phyloP scores from a whole-genome alignment of 1,284 basidiomycete genomes.

The Cutaneotrichosporon sp. region DNA sequence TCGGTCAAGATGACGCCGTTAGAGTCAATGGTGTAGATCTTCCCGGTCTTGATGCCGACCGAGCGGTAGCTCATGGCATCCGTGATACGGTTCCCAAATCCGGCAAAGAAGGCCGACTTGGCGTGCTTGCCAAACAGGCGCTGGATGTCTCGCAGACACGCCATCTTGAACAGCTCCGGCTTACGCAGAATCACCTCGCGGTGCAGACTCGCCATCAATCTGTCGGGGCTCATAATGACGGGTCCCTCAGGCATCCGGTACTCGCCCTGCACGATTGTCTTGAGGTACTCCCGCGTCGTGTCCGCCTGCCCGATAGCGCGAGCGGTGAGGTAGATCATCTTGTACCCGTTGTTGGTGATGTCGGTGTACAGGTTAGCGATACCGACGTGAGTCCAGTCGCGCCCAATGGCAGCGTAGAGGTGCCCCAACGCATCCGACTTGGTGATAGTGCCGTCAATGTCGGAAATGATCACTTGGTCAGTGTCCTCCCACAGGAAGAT shows the following conservation, averaged over 20 bases:
- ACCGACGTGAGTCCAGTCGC: conserved; percentile 99
- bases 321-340: conserved; percentile 96
- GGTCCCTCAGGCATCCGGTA: conserved; percentile 96
- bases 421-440: conserved; percentile 98
- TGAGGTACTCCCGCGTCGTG: conserved; percentile 90
- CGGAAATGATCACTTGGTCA: conserved; percentile 87
- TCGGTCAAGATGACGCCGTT: conserved; percentile 97
- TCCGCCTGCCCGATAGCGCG: conserved; percentile 98
- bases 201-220: conserved; percentile 89
- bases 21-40: conserved; percentile 97
- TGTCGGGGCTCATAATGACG: conserved; percentile 98
- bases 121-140: conserved; percentile 73
- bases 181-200: conserved; percentile 98
- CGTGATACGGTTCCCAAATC: conserved; percentile 97
- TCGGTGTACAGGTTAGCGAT: conserved; percentile 99
- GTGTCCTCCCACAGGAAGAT: conserved; percentile 94
- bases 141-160: conserved; percentile 92
- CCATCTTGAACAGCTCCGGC: conserved; percentile 99
- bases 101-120: conserved; percentile 80
- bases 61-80: conserved; percentile 95
- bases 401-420: conserved; percentile 95
- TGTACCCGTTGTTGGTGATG: conserved; percentile 92
- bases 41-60: conserved; percentile 87
- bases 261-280: conserved; percentile 90
- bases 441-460: conserved; percentile 99